Conservation (phyloP, 352 stramenopile species). For the Plasmopara muralis region DNA sequence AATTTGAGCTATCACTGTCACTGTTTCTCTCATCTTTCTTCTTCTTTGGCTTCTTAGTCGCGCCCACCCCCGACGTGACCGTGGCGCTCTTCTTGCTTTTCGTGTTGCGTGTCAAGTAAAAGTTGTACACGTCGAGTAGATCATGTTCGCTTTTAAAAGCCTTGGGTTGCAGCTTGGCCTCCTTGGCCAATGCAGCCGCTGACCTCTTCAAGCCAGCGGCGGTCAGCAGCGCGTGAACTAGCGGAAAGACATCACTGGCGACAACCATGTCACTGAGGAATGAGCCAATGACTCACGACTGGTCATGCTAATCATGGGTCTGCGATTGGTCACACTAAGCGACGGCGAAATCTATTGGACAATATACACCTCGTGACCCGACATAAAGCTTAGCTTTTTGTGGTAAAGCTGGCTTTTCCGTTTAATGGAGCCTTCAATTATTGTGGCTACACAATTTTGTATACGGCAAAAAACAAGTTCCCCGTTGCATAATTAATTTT, state of each 20-base stretch:
- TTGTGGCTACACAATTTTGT: too few species aligned
- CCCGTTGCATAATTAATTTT: too few species aligned
- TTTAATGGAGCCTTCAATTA: too few species aligned
- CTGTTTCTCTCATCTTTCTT: conserved; percentile 11
- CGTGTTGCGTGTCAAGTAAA: conserved; percentile 48
- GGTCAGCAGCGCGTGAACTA: conserved; percentile 63
- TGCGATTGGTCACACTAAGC: too few species aligned
- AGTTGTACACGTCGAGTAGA: conserved; percentile 66
- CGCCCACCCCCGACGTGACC: conserved; percentile 60
- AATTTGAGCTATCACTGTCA: conserved; percentile 2
- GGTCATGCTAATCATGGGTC: too few species aligned
- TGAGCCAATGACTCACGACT: too few species aligned
- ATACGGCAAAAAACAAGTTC: too few species aligned
- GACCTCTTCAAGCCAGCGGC: conserved; percentile 65
- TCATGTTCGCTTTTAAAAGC: conserved; percentile 58
- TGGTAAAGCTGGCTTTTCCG: too few species aligned
- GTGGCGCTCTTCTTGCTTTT: conserved; percentile 42
- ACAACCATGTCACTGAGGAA: conserved; percentile 24
- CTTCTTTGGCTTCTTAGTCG: conserved; percentile 35
- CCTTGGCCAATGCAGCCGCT: conserved; percentile 55
- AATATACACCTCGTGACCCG: too few species aligned
- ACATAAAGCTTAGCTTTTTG: too few species aligned
- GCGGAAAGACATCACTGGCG: conserved; percentile 70
- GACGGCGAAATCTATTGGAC: too few species aligned
- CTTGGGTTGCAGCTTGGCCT: conserved; percentile 63